These are phyloP conservation scores for Ophiocordyceps australis DNA, from an alignment of 2,329 filamentous ascomycete genomes.

Conservation along the genomic window DNA sequence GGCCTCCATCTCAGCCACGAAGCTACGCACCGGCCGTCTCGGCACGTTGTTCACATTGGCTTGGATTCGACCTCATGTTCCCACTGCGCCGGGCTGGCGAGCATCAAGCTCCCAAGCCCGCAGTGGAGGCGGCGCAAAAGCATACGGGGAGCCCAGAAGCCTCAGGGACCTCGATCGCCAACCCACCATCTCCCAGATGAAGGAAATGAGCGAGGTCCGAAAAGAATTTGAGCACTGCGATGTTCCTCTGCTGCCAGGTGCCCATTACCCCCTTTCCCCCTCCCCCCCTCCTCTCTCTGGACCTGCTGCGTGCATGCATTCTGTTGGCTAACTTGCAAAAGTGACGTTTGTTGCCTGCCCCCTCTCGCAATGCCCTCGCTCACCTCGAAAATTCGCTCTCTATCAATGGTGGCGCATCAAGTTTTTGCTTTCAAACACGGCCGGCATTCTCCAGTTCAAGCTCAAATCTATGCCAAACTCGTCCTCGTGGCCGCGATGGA, in stretches of 20 bases:
- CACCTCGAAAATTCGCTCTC: conserved; percentile 9
- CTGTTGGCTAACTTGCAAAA: conserved; percentile 6
- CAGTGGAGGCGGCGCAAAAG: no score
- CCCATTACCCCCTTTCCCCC: background rate
- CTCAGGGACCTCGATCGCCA: no score
- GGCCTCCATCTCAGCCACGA: no score
- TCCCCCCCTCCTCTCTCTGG: background rate
- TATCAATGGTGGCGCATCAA: conserved; percentile 19
- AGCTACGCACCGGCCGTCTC: no score
- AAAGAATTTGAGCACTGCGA: conserved; percentile 13
- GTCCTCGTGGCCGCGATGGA: conserved; percentile 22
- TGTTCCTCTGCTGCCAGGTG: conserved; percentile 16
- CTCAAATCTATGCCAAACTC: conserved; percentile 25
- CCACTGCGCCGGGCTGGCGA: no score
- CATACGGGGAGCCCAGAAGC: no score
- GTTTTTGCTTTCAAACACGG: conserved; percentile 15
- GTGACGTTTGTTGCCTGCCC: conserved; percentile 30
- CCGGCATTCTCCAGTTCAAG: conserved; percentile 18
- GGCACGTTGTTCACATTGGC: no score
- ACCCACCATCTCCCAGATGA: conserved; percentile 12
- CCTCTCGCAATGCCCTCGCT: conserved; percentile 13
- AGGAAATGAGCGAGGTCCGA: no score
- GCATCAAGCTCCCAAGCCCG: no score
- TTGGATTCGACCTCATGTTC: no score
- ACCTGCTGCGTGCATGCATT: background rate